These are phyloP conservation scores for Miscanthus lutarioriparius DNA, from an alignment of 176 grass and related monocot genomes.

Conservation along the genomic window DNA sequence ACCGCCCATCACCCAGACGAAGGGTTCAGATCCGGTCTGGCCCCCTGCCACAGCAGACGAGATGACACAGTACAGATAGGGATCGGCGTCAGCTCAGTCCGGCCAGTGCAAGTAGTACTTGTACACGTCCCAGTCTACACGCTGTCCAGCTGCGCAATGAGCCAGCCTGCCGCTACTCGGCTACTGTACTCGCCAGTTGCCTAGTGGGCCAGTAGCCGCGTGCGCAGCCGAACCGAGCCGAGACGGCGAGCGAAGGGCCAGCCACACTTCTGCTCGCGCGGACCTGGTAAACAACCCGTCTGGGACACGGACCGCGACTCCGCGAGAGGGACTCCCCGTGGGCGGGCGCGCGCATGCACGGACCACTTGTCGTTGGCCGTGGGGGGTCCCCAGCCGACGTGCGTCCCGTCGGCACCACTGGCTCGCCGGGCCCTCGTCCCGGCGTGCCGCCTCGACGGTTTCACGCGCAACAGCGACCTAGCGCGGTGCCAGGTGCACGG, in stretches of 20 bases:
- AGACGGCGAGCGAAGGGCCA: slow-evolving; percentile 22
- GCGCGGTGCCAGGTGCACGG: not conserved
- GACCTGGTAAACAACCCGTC: not conserved
- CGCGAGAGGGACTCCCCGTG: not conserved
- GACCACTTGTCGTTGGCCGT: not conserved
- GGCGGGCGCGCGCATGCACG: not conserved
- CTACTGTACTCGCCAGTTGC: not conserved
- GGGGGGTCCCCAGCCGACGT: not conserved
- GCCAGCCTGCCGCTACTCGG: not conserved
- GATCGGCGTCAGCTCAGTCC: slow-evolving; percentile 7
- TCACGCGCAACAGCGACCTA: not conserved
- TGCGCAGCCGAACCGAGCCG: not conserved
- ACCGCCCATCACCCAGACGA: not conserved
- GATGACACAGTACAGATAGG: not conserved
- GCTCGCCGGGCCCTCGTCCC: not conserved
- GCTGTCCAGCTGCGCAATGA: slow-evolving; percentile 23
- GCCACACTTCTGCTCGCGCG: not conserved
- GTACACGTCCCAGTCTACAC: slow-evolving; percentile 16
- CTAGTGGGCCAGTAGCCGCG: slow-evolving; percentile 29
- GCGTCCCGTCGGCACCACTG: not conserved
- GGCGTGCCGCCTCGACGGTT: not conserved
- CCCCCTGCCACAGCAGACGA: not conserved
- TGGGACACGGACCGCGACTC: not conserved
- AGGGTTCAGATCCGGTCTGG: not conserved
- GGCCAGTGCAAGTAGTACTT: not conserved